Evolutionary conservation across 148 eudicot species (phyloP).

Genomic region (Tetragonia tetragonoides): DNA sequence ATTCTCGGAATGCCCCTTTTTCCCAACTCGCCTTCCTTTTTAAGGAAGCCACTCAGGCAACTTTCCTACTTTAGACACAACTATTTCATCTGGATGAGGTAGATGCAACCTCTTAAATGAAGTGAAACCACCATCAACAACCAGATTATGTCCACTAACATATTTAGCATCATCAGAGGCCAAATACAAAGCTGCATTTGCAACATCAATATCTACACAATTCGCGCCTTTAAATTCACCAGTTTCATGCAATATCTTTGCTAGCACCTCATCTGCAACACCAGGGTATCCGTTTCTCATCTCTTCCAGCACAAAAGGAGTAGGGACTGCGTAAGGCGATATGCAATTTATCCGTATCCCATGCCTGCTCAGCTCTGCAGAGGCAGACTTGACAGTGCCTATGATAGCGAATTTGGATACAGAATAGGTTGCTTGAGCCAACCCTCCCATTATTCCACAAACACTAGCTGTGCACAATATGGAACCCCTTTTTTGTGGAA

Average conservation of each 20-base stretch:
- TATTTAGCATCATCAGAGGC: conserved; percentile 85
- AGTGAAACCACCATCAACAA: conserved; percentile 83
- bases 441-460: conserved; percentile 65
- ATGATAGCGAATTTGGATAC: conserved; percentile 56
- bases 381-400: conserved; percentile 58
- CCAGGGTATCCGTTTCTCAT: conserved; percentile 46
- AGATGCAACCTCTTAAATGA: conserved; percentile 46
- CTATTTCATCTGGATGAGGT: conserved; percentile 36
- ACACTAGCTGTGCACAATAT: conserved; percentile 80
- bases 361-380: conserved; percentile 59
- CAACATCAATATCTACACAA: conserved; percentile 60
- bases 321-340: conserved; percentile 71
- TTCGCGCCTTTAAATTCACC: conserved; percentile 50
- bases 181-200: conserved; percentile 75
- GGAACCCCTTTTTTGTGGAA: conserved; percentile 48
- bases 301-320: conserved; percentile 60
- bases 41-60: too few relatives aligned
- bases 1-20: conserved; percentile 41
- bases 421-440: conserved; percentile 67
- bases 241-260: conserved; percentile 33
- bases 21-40: too few relatives aligned
- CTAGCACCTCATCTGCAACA: conserved; percentile 32
- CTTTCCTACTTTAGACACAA: too few relatives aligned
- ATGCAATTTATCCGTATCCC: conserved; percentile 79
- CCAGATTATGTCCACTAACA: conserved; percentile 72